Evolutionary conservation across 2,329 filamentous ascomycete genomes (phyloP), one percentile per base, ranked within the genome.

Genomic region (Sarocladium oryzae): DNA sequence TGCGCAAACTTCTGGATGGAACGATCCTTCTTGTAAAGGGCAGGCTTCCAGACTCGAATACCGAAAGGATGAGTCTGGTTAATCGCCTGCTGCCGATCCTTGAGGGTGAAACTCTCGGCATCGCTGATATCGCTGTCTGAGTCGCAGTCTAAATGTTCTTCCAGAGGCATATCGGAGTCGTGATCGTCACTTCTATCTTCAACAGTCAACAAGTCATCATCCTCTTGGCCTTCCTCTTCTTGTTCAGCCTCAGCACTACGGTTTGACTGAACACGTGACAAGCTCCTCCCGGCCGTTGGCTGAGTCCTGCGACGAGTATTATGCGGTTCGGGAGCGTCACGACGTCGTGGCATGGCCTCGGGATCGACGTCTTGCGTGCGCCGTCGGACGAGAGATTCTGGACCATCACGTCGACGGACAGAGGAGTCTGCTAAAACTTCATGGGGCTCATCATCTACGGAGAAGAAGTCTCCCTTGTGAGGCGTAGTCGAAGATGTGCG

Each of bases 1-100:
- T 97, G 92, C 5, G 93, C 93, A 43, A 85, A 95, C 69, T 95
- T 93, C 66, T 97, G 90, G 33, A 99, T 95, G 1, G 93, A 99
- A 52, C 93, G 85, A 60, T 87, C 85, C 69, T 99, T 99, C 71
- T 99, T 99, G 78, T 99, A 99, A 56, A 99, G 69, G 1, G 93
- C 95, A 38, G 93, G 93, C 69, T 99, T 99, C 93, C 93, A 99
- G 56, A 99, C 89, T 66, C 95, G 85, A 65, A 99, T 97, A 75
- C 93, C 93, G 61, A 99, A 99, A 1, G 93, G 93, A 75, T 99
- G 93, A 1, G 93, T 99, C 67, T 96, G 86, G 70, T 99, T 99
- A 75, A 99, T 99, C 57, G 93, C 93, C 66, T 96, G 85, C 69
- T 99, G 93, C 52, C 93, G 84, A 67, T 99, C 93, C 67, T 95